A percentile compares a stretch with the other conserved stretches of the same genome.
Conservation (phyloP, 177 flowering plant species). For the Vitis hybrid region DNA sequence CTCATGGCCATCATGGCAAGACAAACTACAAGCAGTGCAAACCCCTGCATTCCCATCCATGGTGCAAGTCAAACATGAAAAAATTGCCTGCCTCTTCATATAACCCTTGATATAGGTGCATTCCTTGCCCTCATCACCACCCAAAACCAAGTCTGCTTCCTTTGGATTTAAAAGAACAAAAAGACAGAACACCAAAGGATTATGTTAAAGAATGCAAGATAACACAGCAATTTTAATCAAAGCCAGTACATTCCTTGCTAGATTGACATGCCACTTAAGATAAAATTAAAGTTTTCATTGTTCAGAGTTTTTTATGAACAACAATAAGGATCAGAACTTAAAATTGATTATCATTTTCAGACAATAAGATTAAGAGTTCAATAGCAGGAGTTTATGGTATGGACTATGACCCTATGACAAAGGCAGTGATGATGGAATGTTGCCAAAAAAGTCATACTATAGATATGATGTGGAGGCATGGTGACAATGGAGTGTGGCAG, state of each 20-base stretch:
- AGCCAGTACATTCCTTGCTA: not conserved
- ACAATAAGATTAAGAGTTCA: too few relatives aligned
- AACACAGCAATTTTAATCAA: not conserved
- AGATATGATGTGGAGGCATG: too few relatives aligned
- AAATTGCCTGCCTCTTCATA: conserved; percentile 96
- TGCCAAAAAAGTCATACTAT: too few relatives aligned
- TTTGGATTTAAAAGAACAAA: conserved; percentile 17
- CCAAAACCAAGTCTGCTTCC: conserved; percentile 98
- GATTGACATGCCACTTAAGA: too few relatives aligned
- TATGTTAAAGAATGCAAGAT: not conserved
- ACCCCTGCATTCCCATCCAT: conserved; percentile 96
- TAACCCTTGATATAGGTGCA: conserved; percentile 88
- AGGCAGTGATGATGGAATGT: too few relatives aligned
- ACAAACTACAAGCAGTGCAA: conserved; percentile 86
- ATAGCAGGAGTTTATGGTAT: too few relatives aligned
- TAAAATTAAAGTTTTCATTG: too few relatives aligned
- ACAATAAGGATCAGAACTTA: too few relatives aligned
- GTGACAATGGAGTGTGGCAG: too few relatives aligned
- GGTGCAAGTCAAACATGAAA: conserved; percentile 93
- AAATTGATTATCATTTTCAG: too few relatives aligned
- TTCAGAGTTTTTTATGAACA: too few relatives aligned
- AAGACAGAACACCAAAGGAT: not conserved
- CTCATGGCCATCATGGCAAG: conserved; percentile 99
- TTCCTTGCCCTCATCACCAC: conserved; percentile 98
- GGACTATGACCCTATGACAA: too few relatives aligned